Base-by-base conservation (phyloP, 2,329 filamentous ascomycete species). In the Paraconiothyrium brasiliense region DNA sequence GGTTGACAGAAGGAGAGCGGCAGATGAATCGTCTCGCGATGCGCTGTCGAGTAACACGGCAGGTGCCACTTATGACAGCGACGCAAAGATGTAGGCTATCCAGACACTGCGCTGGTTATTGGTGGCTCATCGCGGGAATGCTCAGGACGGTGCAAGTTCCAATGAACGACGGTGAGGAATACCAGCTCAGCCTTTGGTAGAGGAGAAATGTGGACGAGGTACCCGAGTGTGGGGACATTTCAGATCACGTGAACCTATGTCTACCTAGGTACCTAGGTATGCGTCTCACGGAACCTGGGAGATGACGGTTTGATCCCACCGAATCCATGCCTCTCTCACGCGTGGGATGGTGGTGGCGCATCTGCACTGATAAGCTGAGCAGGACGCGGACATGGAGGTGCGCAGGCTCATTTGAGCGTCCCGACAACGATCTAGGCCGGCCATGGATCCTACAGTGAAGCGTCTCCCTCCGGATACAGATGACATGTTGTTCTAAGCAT, bases 1-100 rank as follows among this genome's bases (percentile, higher is more conserved):
- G 54, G 52, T 54, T 59, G 57, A 54, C 49, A 52, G 32, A 37
- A 48, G 41, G 10, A 47, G 10, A n/a, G 41, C 9, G 39, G 41
- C 30, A 54, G 34, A 24, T 16, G 11, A 8, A 24, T n/a, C 32
- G 57, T 59, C 57, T 59, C 41, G 49, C 49, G 14, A 59, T 41
- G 27, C 37, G 44, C 47, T 59, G 41, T 49, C 30, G 57, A 54
- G 50, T 35, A 54, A 59, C 57, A 27, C 22, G 4, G 8, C 10
- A 27, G 9, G 32, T 22, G 37, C 30, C 48, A 44, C 54, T 24
- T 20, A 20, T 24, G 20, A 52, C 20, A 51, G 30, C 37, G 35
- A 58, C 47, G 20, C 39, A 46, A 46, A 54, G 20, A 46, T 46
- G 34, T 24, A 46, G 46, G 34, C 39, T 10, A 43, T 13, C 27